A percentile compares a stretch with the other conserved stretches of the same genome.
phyloP scores from a whole-genome alignment of 495 filamentous ascomycete species.

The Antarctomyces pellizariae region DNA sequence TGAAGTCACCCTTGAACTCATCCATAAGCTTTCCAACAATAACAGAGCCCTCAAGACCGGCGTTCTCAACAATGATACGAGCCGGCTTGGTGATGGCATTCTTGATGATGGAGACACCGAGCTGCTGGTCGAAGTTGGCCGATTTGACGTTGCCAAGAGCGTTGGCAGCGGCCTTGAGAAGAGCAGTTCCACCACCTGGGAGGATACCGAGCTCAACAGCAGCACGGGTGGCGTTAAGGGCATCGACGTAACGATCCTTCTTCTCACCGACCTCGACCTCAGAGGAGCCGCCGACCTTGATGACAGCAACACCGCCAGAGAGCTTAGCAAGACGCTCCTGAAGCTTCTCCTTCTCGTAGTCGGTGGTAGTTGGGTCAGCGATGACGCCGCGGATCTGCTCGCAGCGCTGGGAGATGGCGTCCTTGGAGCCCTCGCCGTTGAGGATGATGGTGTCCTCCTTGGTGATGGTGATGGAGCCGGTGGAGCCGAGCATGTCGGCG shows the following conservation, averaged over 20 bases:
- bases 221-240: constrained; percentile 91
- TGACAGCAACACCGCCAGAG: constrained; percentile 95
- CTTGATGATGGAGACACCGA: constrained; percentile 93
- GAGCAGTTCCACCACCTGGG: constrained; percentile 90
- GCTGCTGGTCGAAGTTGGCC: constrained; percentile 95
- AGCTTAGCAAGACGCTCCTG: constrained; percentile 99
- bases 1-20: constrained; percentile 80
- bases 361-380: constrained; percentile 74
- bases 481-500: constrained; percentile 84
- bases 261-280: constrained; percentile 98
- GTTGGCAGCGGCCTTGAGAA: constrained; percentile 89
- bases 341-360: constrained; percentile 99
- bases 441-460: constrained; percentile 99
- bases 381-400: constrained; percentile 98
- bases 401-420: constrained; percentile 79
- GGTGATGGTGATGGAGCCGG: constrained; percentile 95
- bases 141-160: constrained; percentile 60
- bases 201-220: constrained; percentile 98
- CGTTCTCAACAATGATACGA: constrained; percentile 91
- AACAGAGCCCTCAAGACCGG: constrained; percentile 84
- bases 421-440: constrained; percentile 93
- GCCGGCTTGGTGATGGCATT: constrained; percentile 90
- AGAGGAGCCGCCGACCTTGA: constrained; percentile 92
- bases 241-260: constrained; percentile 98
- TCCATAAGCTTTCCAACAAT: constrained; percentile 96